Base-by-base conservation (phyloP, 306 rosid genomes). In the Spatholobus suberectus region DNA sequence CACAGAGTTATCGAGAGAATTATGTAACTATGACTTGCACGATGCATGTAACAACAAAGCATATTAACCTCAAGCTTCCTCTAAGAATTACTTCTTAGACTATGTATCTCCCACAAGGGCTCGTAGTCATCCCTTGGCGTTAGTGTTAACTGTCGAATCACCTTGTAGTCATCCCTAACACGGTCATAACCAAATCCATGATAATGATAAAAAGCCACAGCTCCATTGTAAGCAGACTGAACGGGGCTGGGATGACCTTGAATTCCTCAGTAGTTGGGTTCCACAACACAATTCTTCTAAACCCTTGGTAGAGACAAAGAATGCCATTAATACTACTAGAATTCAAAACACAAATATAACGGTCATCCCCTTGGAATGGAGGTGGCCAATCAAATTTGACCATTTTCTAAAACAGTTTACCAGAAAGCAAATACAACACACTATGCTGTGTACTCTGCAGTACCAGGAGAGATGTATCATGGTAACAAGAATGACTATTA, bases 91-190 rank as follows among this genome's bases (percentile, higher is more conserved):
- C 47, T 41, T 41, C 47, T 41, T 10, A 41, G 14, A 13, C 47
- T 41, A 11, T 41, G 8, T 41, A 41, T 41, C 11, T 41, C 14
- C 47, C 2, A 4, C 4, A 9, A 57, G 0, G 3, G n/a, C n/a
- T n/a, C n/a, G n/a, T n/a, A 20, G 2, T 7, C 18, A 2, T 0
- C 4, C 8, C 0, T 13, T 13, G 1, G 1, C 0, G 0, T 17
- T 5, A 29, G 3, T 29, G 32, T 2, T 8, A 23, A 14, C 0
- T 1, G 0, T 5, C 63, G 8, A 21, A 55, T 20, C 35, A 58
- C 35, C n/a, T 54, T 24, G 11, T 58, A 58, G 4, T 58, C 65
- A 58, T 58, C 8, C 11, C 34, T 58, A 58, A 23, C 17, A 58
- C 1, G 0, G 10, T 24, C 65, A 58, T 23, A 24, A 13, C 65